Conservation (phyloP, 257 asterid genomes). For the Primulina tabacum region DNA sequence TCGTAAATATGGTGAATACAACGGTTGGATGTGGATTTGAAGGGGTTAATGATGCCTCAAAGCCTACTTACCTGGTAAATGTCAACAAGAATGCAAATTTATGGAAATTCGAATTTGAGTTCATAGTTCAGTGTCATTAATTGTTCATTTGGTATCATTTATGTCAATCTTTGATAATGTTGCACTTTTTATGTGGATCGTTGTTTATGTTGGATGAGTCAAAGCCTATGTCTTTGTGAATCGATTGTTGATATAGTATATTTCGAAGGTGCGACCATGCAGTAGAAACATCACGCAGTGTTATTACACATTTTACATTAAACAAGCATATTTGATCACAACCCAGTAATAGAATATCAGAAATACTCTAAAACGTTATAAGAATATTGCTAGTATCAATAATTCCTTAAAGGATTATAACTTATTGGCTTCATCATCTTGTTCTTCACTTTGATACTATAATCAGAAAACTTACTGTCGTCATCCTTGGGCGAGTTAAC, state of each 20-base stretch:
- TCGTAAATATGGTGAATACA: constrained; percentile 2
- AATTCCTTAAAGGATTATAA: neutral
- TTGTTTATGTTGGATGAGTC: constrained; percentile 13
- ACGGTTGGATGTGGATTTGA: constrained; percentile 8
- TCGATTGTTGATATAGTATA: neutral
- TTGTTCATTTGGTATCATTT: constrained; percentile 16
- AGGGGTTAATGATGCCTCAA: neutral
- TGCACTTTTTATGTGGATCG: constrained; percentile 8
- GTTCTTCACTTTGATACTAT: constrained; percentile 31
- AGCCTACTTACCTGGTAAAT: constrained; percentile 29
- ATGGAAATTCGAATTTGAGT: constrained; percentile 17
- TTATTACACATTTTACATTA: neutral
- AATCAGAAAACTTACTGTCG: constrained; percentile 33
- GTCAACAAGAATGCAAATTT: constrained; percentile 12
- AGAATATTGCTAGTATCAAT: neutral
- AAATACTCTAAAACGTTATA: neutral
- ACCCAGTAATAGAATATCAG: neutral
- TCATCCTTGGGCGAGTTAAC: constrained; percentile 18
- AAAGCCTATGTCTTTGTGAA: neutral
- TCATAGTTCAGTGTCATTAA: constrained; percentile 15
- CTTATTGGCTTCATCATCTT: constrained; percentile 26
- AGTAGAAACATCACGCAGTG: neutral
- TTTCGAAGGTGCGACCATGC: neutral
- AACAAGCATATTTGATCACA: neutral
- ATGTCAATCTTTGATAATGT: constrained; percentile 2